phyloP scores from a whole-genome alignment of 75 land plant species.

The Cupressus sempervirens region DNA sequence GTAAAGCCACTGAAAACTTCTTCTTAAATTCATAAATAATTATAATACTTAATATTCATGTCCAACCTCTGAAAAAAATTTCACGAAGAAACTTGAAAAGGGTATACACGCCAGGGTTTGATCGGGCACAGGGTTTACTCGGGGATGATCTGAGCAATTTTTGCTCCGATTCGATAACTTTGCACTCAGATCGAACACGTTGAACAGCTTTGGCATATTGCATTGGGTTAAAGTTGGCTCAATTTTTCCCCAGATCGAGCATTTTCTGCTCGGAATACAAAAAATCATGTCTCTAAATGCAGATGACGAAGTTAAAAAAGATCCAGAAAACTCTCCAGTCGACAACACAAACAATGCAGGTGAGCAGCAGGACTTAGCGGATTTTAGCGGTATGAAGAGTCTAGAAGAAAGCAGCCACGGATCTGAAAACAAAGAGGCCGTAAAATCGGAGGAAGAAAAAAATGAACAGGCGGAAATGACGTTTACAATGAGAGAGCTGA shows the following conservation, averaged over 20 bases:
- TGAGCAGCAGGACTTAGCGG: neutral
- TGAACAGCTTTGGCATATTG: neutral
- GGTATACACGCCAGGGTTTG: neutral
- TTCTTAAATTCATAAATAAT: neutral
- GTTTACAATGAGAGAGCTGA: constrained; percentile 9
- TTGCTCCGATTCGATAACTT: neutral
- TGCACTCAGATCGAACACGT: neutral
- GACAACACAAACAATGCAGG: neutral
- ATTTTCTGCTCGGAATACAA: neutral
- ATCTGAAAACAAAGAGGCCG: neutral
- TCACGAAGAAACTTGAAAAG: neutral
- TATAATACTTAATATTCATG: neutral
- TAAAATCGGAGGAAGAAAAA: neutral
- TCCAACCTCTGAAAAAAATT: neutral
- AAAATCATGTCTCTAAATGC: neutral
- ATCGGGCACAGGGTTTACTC: neutral
- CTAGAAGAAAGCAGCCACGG: neutral
- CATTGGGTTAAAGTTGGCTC: neutral
- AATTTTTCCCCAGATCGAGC: neutral
- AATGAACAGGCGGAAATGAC: neutral
- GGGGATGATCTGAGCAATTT: neutral
- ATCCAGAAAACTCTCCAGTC: neutral
- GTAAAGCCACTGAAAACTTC: neutral
- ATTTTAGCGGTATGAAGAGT: neutral
- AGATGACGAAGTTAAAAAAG: neutral